Evolutionary conservation across 257 asterid genomes (phyloP), one percentile per base, ranked within the genome.

Genomic region (Lantana camara): DNA sequence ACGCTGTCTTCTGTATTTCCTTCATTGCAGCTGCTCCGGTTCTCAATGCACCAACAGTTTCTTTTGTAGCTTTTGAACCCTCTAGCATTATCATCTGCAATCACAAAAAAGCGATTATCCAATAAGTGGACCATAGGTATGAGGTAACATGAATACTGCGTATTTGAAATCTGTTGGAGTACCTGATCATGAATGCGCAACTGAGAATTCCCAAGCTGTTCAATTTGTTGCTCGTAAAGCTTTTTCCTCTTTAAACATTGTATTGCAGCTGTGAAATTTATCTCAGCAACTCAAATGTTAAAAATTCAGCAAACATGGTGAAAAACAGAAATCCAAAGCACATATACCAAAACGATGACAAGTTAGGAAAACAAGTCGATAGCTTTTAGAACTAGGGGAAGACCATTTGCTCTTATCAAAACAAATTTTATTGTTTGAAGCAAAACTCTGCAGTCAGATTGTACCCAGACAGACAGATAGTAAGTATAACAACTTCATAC

Each of bases 21-120:
- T 80, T 85, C 93, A 82, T 85, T 23, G 93, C 87, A 69, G 93
- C 75, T 54, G 90, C 93, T 71, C 89, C 93, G 48, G 85, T 85
- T 78, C 93, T 85, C 77, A 82, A 67, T 52, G 90, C 93, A 64
- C 76, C 93, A 60, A 85, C 89, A 71, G 93, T 85, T 64, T 85
- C 93, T 16, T 89, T 85, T 57, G 93, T 85, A 53, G 90, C 90
- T 80, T 85, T 85, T 48, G 94, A 90, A 44, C 87, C 93, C 69
- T 85, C 93, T 23, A 85, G 74, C 93, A 82, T 59, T 68, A 85
- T 85, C 93, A 85, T 85, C 94, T 85, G 75, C 41, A 60, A 50
- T 41, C 50, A 53, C 47, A 16, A 24, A 35, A 34, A 22, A 49
- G 45, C 21, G 23, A 35, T 51, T 14, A 37, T 47, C 14, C 19